Evolutionary conservation across 106 monocot genomes (phyloP).

Genomic region (Allium fistulosum): DNA sequence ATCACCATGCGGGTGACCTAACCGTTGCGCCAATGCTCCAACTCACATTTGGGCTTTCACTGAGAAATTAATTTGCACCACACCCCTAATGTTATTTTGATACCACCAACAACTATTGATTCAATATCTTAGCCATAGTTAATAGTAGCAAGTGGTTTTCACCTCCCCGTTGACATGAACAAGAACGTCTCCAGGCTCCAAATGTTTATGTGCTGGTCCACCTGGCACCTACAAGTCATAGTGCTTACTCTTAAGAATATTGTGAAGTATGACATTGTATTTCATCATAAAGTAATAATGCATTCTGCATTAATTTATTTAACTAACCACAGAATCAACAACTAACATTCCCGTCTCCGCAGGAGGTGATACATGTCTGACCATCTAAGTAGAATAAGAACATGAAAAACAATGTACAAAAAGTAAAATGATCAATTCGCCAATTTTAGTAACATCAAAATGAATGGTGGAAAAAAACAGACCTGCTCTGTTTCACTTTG

Average conservation of each 20-base stretch:
- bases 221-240: slow-evolving; percentile 65
- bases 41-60: too few species aligned
- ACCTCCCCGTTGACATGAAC: slow-evolving; percentile 75
- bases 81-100: too few species aligned
- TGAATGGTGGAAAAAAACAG: neutral
- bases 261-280: neutral
- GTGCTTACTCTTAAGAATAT: slow-evolving; percentile 1
- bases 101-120: too few species aligned
- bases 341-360: slow-evolving; percentile 96
- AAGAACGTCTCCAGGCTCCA: slow-evolving; percentile 94
- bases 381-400: slow-evolving; percentile 43
- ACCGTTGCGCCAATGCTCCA: too few species aligned
- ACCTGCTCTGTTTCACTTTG: slow-evolving; percentile 87
- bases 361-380: slow-evolving; percentile 54
- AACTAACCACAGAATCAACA: slow-evolving; percentile 89
- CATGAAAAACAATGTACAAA: slow-evolving; percentile 1
- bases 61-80: too few species aligned
- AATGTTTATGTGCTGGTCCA: slow-evolving; percentile 84
- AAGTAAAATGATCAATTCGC: neutral
- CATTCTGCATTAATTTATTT: neutral
- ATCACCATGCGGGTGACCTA: too few species aligned
- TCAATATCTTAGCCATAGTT: neutral
- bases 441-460: neutral
- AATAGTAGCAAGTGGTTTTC: neutral
- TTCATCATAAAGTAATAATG: neutral